Conservation (phyloP, 495 filamentous ascomycete species). For the Penicillium antarcticum region DNA sequence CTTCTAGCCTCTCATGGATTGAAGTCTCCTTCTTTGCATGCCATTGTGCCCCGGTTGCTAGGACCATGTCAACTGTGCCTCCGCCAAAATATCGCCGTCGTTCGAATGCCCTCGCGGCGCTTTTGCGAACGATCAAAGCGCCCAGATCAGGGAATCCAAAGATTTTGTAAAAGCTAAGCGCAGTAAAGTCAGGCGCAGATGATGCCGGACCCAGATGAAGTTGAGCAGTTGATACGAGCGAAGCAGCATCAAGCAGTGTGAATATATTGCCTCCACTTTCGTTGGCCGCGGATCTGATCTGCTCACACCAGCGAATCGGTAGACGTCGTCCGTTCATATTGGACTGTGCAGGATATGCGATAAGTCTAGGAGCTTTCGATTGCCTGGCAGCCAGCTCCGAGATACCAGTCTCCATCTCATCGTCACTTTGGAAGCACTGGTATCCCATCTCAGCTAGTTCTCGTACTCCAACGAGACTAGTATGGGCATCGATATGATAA, state of each 20-base stretch:
- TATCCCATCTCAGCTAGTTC: conserved; percentile 61
- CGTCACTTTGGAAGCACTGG: conserved; percentile 63
- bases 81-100: conserved; percentile 83
- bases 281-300: conserved; percentile 38
- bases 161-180: conserved; percentile 92
- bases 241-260: conserved; percentile 87
- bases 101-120: conserved; percentile 57
- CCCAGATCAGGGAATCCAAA: conserved; percentile 95
- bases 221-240: conserved; percentile 71
- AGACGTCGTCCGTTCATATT: conserved; percentile 87
- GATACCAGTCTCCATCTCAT: conserved; percentile 69
- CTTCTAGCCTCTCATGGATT: conserved; percentile 81
- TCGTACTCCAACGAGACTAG: conserved; percentile 79
- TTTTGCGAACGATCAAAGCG: conserved; percentile 77
- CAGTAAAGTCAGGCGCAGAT: conserved; percentile 78
- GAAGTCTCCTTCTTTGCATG: conserved; percentile 67
- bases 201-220: conserved; percentile 63
- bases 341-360: conserved; percentile 88
- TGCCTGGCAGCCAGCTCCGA: conserved; percentile 20
- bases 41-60: conserved; percentile 47
- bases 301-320: conserved; percentile 65
- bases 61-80: conserved; percentile 86
- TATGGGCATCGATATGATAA: conserved; percentile 84
- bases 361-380: conserved; percentile 44
- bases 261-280: conserved; percentile 39